Evolutionary conservation across 352 stramenopile species (phyloP).

Genomic region (Phytopythium aichiense): DNA sequence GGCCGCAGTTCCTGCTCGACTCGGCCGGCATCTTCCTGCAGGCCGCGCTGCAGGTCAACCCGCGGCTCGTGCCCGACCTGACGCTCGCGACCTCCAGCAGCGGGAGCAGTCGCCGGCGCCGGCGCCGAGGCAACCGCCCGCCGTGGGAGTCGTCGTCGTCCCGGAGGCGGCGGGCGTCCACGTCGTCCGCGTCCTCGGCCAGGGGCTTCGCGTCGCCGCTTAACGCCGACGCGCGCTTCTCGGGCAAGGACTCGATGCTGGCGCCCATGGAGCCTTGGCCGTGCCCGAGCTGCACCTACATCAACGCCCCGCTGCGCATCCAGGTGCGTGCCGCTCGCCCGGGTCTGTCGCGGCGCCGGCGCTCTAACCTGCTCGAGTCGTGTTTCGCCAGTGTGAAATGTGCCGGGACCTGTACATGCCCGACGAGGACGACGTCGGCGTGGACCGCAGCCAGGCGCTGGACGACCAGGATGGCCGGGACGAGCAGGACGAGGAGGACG

Average conservation of each 20-base stretch:
- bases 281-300: constrained; percentile 59
- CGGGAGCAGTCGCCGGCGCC: not conserved
- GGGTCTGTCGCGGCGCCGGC: not conserved
- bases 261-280: constrained; percentile 49
- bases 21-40: constrained; percentile 96
- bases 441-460: not conserved
- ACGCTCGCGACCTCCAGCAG: constrained; percentile 12
- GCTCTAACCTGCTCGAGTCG: not conserved
- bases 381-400: constrained; percentile 34
- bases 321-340: constrained; percentile 34
- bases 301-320: constrained; percentile 50
- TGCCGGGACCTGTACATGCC: constrained; percentile 41
- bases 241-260: constrained; percentile 31
- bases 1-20: constrained; percentile 95
- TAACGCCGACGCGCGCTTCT: constrained; percentile 34
- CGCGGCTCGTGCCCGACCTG: constrained; percentile 26
- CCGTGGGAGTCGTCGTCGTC: constrained; percentile 27
- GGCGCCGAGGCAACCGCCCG: not conserved
- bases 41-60: constrained; percentile 83
- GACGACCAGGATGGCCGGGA: constrained; percentile 12
- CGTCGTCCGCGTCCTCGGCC: constrained; percentile 42
- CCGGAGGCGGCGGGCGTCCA: constrained; percentile 19
- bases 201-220: constrained; percentile 31
- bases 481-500: constrained; percentile 8
- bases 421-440: constrained; percentile 17